phyloP scores from a whole-genome alignment of 306 rosid species.

The Pachyrhizus erosus region DNA sequence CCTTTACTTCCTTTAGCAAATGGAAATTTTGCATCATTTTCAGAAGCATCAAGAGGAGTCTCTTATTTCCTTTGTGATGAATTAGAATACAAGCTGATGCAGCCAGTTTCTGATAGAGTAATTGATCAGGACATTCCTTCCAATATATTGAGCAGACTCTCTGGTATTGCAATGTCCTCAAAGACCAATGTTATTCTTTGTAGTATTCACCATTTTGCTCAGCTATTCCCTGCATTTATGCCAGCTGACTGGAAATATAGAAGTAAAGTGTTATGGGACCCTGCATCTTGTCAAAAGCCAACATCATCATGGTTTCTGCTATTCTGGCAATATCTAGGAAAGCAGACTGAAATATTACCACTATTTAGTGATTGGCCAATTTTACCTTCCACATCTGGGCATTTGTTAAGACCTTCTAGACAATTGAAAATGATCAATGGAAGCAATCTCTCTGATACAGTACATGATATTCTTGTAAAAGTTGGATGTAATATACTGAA shows the following conservation, averaged over 20 bases:
- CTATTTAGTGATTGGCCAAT: constrained; percentile 93
- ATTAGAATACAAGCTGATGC: constrained; percentile 72
- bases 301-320: constrained; percentile 77
- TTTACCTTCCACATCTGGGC: constrained; percentile 81
- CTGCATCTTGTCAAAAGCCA: constrained; percentile 73
- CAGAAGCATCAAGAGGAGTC: constrained; percentile 69
- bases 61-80: constrained; percentile 85
- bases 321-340: constrained; percentile 82
- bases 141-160: constrained; percentile 69
- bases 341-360: constrained; percentile 61
- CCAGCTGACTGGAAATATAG: constrained; percentile 89
- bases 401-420: constrained; percentile 73
- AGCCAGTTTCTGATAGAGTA: constrained; percentile 68
- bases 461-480: constrained; percentile 67
- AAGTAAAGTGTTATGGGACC: constrained; percentile 85
- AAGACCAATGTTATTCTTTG: constrained; percentile 70
- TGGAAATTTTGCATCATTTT: constrained; percentile 78
- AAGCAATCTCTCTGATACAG: constrained; percentile 61
- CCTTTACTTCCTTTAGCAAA: constrained; percentile 92
- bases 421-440: constrained; percentile 76
- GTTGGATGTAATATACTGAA: constrained; percentile 82
- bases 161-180: constrained; percentile 81
- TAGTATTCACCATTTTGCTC: constrained; percentile 67
- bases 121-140: constrained; percentile 73
- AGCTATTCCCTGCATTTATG: constrained; percentile 71